These are phyloP conservation scores for Lavandula angustifolia DNA, from an alignment of 257 asterid genomes.

Conservation along the genomic window DNA sequence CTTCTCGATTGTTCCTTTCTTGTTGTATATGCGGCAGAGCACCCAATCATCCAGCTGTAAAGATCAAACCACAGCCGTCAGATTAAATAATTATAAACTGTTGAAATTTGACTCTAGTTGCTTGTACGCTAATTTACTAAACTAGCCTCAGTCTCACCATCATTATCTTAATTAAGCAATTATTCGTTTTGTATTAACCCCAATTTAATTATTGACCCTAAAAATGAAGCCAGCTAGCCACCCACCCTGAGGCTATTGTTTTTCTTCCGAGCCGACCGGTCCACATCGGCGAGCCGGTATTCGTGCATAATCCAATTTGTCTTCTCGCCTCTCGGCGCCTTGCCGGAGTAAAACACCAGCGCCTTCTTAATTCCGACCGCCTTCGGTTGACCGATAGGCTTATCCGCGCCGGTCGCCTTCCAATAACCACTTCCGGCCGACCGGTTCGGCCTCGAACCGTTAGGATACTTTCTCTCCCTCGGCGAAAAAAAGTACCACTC, in stretches of 20 bases:
- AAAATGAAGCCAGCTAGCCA: background rate
- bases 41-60: constrained; percentile 92
- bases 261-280: constrained; percentile 75
- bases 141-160: too few relatives aligned
- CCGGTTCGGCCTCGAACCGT: constrained; percentile 89
- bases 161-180: too few relatives aligned
- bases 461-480: constrained; percentile 86
- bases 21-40: constrained; percentile 90
- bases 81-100: constrained; percentile 16
- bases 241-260: constrained; percentile 71
- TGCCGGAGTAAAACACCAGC: constrained; percentile 81
- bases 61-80: constrained; percentile 30
- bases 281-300: constrained; percentile 85
- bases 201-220: background rate
- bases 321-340: constrained; percentile 80
- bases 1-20: constrained; percentile 66
- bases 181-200: too few relatives aligned
- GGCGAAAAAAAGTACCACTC: constrained; percentile 96
- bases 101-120: constrained; percentile 6
- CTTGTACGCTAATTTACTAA: background rate
- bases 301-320: constrained; percentile 96
- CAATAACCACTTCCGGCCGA: constrained; percentile 90
- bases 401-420: constrained; percentile 95
- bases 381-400: constrained; percentile 72
- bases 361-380: constrained; percentile 82